Percentiles rank a stretch among this genome's conserved stretches.
Evolutionary conservation across 2,329 filamentous ascomycete genomes (phyloP).

Genomic region (Botrytis porri): DNA sequence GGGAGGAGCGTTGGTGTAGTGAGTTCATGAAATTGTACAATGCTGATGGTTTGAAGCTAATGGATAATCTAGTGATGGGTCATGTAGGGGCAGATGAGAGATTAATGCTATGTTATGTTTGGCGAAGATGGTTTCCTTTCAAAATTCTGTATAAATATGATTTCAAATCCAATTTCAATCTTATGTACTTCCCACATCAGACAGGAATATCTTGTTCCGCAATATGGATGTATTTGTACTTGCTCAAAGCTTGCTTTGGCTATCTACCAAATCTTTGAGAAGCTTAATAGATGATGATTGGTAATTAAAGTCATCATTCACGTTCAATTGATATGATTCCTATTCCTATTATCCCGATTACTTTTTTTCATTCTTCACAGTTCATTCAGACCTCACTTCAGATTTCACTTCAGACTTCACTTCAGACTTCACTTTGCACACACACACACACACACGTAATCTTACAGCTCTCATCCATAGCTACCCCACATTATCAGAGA

Average conservation of each 20-base stretch:
- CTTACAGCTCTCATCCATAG: constrained; percentile 6
- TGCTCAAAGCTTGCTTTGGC: no score
- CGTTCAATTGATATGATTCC: background rate
- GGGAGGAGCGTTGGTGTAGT: constrained; percentile 52
- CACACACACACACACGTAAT: background rate
- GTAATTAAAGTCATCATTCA: background rate
- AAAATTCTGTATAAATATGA: background rate
- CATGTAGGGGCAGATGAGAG: background rate
- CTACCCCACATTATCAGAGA: constrained; percentile 1
- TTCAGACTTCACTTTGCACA: background rate
- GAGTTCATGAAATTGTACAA: background rate
- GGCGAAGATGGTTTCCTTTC: background rate
- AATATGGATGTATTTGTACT: background rate
- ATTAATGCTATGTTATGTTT: background rate
- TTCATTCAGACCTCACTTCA: background rate
- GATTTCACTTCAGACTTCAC: background rate
- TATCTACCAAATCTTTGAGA: background rate
- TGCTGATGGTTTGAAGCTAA: background rate
- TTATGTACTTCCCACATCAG: no score
- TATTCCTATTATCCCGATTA: no score
- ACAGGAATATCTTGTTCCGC: background rate
- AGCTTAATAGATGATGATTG: background rate
- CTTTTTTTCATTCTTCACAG: no score
- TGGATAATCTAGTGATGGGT: background rate
- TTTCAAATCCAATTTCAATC: background rate